A percentile compares a stretch with the other conserved stretches of the same genome.
Evolutionary conservation across 768 basidiomycete species (phyloP).

Genomic region (Boletus rufocinnamomeus): DNA sequence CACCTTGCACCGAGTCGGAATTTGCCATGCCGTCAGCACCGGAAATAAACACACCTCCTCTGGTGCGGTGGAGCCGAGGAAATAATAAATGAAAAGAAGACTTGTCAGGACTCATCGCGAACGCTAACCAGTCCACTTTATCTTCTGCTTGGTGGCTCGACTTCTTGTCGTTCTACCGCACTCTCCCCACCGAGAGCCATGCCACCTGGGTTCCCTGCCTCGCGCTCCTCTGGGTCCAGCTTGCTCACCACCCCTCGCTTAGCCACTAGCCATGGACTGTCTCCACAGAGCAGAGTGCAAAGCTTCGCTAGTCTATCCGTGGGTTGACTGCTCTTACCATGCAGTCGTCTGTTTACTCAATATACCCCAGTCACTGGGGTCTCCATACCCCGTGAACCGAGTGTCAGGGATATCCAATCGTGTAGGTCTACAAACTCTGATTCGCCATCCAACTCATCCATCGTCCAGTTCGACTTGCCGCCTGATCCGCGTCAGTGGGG

Average conservation of each 20-base stretch:
- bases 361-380: slow-evolving; percentile 25
- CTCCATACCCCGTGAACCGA: slow-evolving; percentile 45
- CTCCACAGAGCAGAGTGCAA: slow-evolving; percentile 24
- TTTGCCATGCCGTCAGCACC: background rate
- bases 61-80: slow-evolving; percentile 2
- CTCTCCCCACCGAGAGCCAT: slow-evolving; percentile 16
- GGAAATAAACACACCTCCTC: slow-evolving; percentile 8
- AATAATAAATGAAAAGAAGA: slow-evolving; percentile 2
- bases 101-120: background rate
- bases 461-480: slow-evolving; percentile 57
- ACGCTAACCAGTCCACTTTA: background rate
- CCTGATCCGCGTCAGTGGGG: slow-evolving; percentile 72
- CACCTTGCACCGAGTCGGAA: background rate
- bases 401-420: slow-evolving; percentile 47
- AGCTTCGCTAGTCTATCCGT: slow-evolving; percentile 33
- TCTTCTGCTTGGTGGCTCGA: background rate
- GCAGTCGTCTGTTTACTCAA: background rate
- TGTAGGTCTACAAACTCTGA: slow-evolving; percentile 28
- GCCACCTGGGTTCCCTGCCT: slow-evolving; percentile 7
- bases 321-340: background rate
- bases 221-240: slow-evolving; percentile 15
- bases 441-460: background rate
- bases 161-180: background rate
- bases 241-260: slow-evolving; percentile 11
- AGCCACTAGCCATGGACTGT: slow-evolving; percentile 7